phyloP scores from a whole-genome alignment of 2,329 filamentous ascomycete genomes.

The Piedraia hortae region DNA sequence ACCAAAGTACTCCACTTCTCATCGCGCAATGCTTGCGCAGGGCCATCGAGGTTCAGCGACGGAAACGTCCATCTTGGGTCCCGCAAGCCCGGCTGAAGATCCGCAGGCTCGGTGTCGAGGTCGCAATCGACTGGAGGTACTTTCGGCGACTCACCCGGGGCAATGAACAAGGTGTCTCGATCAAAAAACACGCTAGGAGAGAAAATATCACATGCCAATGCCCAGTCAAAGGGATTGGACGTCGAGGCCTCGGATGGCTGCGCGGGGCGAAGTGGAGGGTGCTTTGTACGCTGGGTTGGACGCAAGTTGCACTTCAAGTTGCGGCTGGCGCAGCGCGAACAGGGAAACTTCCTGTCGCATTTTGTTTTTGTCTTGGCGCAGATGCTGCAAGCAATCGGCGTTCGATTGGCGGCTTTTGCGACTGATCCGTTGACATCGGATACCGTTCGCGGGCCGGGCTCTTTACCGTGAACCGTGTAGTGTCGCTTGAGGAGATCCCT shows the following conservation, averaged over 20 bases:
- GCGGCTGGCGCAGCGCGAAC: slow-evolving; percentile 22
- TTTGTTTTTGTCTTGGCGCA: slow-evolving; percentile 28
- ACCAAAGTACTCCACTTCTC: slow-evolving; percentile 25
- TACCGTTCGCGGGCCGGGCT: slow-evolving; percentile 22
- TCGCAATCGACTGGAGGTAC: too few relatives aligned
- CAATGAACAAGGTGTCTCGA: too few relatives aligned
- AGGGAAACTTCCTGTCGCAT: slow-evolving; percentile 27
- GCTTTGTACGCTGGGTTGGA: slow-evolving; percentile 20
- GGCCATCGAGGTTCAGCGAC: slow-evolving; percentile 21
- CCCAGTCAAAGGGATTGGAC: too few relatives aligned
- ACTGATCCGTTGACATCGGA: slow-evolving; percentile 23
- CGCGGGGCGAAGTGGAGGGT: slow-evolving; percentile 22
- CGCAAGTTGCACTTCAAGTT: slow-evolving; percentile 22
- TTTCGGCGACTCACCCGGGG: too few relatives aligned
- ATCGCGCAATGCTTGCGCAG: slow-evolving; percentile 24
- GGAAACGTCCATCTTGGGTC: too few relatives aligned
- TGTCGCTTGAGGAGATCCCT: slow-evolving; percentile 25
- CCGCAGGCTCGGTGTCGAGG: too few relatives aligned
- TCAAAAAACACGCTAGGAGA: too few relatives aligned
- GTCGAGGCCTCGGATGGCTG: too few relatives aligned
- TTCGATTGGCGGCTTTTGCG: slow-evolving; percentile 23
- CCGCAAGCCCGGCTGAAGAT: too few relatives aligned
- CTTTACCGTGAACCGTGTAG: slow-evolving; percentile 24
- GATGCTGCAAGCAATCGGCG: slow-evolving; percentile 25
- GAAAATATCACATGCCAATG: too few relatives aligned